Conservation (phyloP, 2,329 filamentous ascomycete species). For the Aureobasidium sp. region DNA sequence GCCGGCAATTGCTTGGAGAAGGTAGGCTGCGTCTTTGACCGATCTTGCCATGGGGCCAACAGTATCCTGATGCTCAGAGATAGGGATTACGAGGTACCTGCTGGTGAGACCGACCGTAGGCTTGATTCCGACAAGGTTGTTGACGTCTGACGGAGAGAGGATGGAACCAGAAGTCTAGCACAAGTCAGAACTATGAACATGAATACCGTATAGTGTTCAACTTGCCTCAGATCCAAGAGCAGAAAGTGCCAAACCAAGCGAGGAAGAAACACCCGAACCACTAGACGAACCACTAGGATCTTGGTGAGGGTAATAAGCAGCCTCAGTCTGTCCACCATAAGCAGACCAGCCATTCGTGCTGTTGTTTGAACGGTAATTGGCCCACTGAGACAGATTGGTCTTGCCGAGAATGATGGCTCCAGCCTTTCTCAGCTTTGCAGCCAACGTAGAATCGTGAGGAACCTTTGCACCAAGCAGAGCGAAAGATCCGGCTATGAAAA, state of each 20-base stretch:
- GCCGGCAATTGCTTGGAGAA: constrained; percentile 52
- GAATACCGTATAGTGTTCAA: not conserved
- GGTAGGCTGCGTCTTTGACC: constrained; percentile 50
- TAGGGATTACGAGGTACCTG: constrained; percentile 55
- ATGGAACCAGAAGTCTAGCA: constrained; percentile 55
- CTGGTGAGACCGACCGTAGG: constrained; percentile 59
- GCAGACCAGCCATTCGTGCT: constrained; percentile 57
- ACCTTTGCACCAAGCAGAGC: constrained; percentile 52
- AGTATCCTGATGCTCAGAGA: constrained; percentile 50
- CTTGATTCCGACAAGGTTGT: constrained; percentile 60
- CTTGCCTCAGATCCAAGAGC: constrained; percentile 50
- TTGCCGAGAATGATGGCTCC: constrained; percentile 61
- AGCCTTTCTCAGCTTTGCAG: constrained; percentile 50
- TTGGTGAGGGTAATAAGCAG: constrained; percentile 53
- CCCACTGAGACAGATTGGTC: constrained; percentile 57
- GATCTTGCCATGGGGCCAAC: constrained; percentile 51
- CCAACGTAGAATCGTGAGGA: constrained; percentile 50
- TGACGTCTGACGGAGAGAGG: constrained; percentile 45
- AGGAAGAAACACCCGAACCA: constrained; percentile 53
- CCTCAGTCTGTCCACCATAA: constrained; percentile 53
- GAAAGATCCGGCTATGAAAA: constrained; percentile 48
- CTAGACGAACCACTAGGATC: constrained; percentile 55
- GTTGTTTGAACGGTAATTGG: constrained; percentile 52
- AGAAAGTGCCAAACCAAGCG: constrained; percentile 52
- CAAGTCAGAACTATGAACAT: not conserved